A percentile compares a stretch with the other conserved stretches of the same genome.
Evolutionary conservation across 495 filamentous ascomycete species (phyloP).

Genomic region (Penicillium pancosmium): DNA sequence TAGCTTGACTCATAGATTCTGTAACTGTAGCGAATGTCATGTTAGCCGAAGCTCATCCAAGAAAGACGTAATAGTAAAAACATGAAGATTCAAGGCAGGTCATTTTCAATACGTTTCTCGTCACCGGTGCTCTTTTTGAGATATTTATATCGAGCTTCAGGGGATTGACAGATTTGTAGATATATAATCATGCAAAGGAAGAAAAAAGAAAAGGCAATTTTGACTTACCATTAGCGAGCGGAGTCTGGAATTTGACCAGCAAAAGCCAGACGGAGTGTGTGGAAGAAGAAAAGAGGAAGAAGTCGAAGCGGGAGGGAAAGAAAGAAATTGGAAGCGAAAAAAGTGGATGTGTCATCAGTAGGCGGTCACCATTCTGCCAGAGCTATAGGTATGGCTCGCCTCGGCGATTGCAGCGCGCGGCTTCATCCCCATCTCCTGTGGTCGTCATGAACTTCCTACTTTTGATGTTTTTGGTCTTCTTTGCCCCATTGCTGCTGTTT

Average conservation of each 20-base stretch:
- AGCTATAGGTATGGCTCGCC: no score
- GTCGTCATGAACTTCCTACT: constrained; percentile 51
- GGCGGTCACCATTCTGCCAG: background rate
- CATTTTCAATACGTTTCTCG: constrained; percentile 54
- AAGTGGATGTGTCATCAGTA: constrained; percentile 15
- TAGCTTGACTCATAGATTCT: constrained; percentile 19
- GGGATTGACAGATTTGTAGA: constrained; percentile 88
- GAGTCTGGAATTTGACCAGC: constrained; percentile 38
- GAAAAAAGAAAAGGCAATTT: constrained; percentile 7
- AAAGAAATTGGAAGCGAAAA: constrained; percentile 12
- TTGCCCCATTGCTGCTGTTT: constrained; percentile 50
- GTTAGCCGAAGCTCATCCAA: constrained; percentile 21
- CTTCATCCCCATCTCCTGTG: background rate
- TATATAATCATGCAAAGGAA: constrained; percentile 69
- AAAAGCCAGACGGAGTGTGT: constrained; percentile 29
- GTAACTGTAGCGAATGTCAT: constrained; percentile 4
- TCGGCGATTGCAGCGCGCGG: background rate
- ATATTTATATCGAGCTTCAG: constrained; percentile 60
- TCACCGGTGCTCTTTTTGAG: constrained; percentile 50
- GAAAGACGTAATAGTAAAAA: constrained; percentile 1
- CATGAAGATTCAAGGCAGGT: constrained; percentile 22
- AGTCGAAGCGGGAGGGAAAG: constrained; percentile 28
- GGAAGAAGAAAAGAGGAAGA: constrained; percentile 19
- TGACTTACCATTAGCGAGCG: constrained; percentile 41
- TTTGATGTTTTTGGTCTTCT: constrained; percentile 53